Evolutionary conservation across 495 filamentous ascomycete genomes (phyloP).

Genomic region (Aspergillus carlsbadensis): DNA sequence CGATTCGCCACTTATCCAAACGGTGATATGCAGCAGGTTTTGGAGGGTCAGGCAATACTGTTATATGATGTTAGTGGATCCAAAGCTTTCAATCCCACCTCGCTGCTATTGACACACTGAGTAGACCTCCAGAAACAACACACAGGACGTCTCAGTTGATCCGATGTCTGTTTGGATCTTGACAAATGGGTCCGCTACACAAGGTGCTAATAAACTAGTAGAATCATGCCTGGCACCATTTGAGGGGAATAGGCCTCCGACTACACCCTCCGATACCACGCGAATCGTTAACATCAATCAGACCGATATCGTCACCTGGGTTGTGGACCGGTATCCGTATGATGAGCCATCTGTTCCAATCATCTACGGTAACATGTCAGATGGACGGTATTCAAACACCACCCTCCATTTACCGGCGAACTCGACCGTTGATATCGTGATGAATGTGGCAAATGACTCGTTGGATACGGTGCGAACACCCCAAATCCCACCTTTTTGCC

Average conservation of each 20-base stretch:
- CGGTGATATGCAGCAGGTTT: conserved; percentile 19
- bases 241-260: conserved; percentile 7
- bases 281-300: conserved; percentile 16
- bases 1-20: conserved; percentile 18
- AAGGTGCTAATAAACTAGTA: conserved; percentile 6
- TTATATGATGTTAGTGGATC: conserved; percentile 5
- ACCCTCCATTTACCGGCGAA: conserved; percentile 21
- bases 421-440: conserved; percentile 22
- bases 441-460: conserved; percentile 21
- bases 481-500: neutral
- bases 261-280: conserved; percentile 8
- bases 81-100: too few relatives aligned
- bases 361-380: conserved; percentile 17
- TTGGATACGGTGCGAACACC: conserved; percentile 14
- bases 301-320: conserved; percentile 21
- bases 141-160: neutral
- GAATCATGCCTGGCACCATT: conserved; percentile 11
- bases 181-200: conserved; percentile 11
- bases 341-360: conserved; percentile 14
- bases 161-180: conserved; percentile 16
- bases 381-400: conserved; percentile 20
- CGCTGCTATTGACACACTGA: too few relatives aligned
- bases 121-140: neutral
- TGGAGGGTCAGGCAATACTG: conserved; percentile 17
- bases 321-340: conserved; percentile 15